Evolutionary conservation across 805 yeast species (phyloP), one percentile per base, ranked within the genome.

Genomic region (Schizosaccharomyces lindneri): DNA sequence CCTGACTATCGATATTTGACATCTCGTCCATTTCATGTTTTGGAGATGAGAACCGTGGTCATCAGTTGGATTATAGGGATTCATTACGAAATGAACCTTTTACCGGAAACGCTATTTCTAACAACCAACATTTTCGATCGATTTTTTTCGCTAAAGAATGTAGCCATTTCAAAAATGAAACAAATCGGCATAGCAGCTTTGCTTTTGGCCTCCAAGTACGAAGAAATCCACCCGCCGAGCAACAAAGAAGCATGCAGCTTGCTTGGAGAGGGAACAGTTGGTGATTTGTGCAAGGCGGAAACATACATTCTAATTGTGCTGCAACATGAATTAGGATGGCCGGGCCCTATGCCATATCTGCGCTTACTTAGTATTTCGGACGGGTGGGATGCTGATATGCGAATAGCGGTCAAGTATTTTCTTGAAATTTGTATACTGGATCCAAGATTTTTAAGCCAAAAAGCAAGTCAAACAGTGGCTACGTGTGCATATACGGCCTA

Each of bases 261-360:
- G 89, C 95, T 87, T 90, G 55, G 95, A 88, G 67, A 81, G 87
- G 68, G 86, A 87, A 36, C 89, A 85, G 72, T 75, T 85, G 1
- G 79, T 41, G 96, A 90, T 67, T 79, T 90, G 61, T 75, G 87
- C 64, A 81, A 81, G 67, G 97, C 97, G 1, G 98, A 90, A 73
- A 78, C 88, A 68, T 89, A 83, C 70, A 87, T 93, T 90, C 84
- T 90, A 68, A 90, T 86, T 67, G 83, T 88, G 60, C 79, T 90
- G 65, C 87, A 87, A 66, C 93, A 89, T 73, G 95, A 90, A 70
- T 81, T 90, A 79, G 97, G 97, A 24, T 90, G 90, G 89, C 97
- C 97, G 1, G 97, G 97, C 13, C 98, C 98, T 62, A 88, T 90
- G 96, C 85, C 95, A 46, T 90, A 89, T 69, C 75, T 90, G 65